Percentiles rank a stretch among this genome's conserved stretches.
Evolutionary conservation across 2,329 filamentous ascomycete species (phyloP).

Genomic region (Aspergillaceae sp.): DNA sequence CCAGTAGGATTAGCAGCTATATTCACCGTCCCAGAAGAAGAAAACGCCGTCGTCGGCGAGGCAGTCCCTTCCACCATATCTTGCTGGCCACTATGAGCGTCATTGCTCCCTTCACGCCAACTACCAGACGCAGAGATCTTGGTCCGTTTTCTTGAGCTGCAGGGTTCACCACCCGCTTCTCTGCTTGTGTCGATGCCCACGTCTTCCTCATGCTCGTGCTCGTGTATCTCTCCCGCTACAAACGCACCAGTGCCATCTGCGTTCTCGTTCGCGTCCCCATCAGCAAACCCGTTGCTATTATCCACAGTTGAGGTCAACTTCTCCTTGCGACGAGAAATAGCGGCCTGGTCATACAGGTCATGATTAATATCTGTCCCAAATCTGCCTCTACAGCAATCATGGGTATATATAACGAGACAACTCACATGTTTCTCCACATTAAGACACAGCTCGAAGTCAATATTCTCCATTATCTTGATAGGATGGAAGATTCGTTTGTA

Average conservation of each 20-base stretch:
- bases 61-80: no score
- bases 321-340: neutral
- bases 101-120: neutral
- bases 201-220: neutral
- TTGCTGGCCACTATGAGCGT: no score
- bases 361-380: no score
- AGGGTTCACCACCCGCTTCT: neutral
- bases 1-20: neutral
- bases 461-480: constrained; percentile 11
- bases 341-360: neutral
- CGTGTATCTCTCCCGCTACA: neutral
- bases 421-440: constrained; percentile 10
- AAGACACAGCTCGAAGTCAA: constrained; percentile 14
- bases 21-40: neutral
- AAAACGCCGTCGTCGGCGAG: neutral
- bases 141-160: neutral
- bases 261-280: no score
- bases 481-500: neutral
- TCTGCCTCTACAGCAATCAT: no score
- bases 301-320: neutral
- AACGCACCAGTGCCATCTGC: no score
- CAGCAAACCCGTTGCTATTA: no score
- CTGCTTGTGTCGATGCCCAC: no score
- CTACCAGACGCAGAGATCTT: neutral
- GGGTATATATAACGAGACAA: neutral